Evolutionary conservation across 768 basidiomycete species (phyloP).

Genomic region (Phaeotremella skinneri): DNA sequence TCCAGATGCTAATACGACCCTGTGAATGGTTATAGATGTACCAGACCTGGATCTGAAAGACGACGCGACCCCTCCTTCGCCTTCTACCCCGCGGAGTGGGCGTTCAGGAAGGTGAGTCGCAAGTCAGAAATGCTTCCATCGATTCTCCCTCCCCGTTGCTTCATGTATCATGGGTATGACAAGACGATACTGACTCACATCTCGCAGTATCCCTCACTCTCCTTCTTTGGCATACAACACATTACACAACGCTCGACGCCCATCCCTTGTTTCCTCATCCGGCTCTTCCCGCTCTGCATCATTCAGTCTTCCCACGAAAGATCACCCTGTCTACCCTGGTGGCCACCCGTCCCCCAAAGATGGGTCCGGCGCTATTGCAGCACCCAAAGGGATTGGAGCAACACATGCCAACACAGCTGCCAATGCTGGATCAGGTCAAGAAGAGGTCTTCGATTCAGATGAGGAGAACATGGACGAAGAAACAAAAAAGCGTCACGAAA

Average conservation of each 20-base stretch:
- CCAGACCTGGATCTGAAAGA: conserved; percentile 66
- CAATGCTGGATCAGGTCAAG: conserved; percentile 45
- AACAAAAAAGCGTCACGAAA: conserved; percentile 58
- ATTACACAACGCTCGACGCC: conserved; percentile 20
- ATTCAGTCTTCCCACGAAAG: conserved; percentile 41
- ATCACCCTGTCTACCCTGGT: conserved; percentile 48
- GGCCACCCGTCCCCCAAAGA: conserved; percentile 2
- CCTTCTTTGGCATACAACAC: conserved; percentile 4
- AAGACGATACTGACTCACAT: conserved; percentile 1
- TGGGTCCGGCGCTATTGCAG: conserved; percentile 61
- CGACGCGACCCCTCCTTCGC: conserved; percentile 57
- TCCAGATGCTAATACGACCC: not conserved
- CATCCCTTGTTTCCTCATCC: conserved; percentile 21
- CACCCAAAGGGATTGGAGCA: conserved; percentile 25
- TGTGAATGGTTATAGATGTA: conserved; percentile 61
- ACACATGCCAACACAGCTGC: conserved; percentile 42
- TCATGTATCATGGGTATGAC: conserved; percentile 19
- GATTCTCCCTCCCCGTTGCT: conserved; percentile 5
- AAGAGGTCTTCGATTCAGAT: conserved; percentile 57
- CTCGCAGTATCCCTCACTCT: not conserved
- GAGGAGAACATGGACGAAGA: conserved; percentile 73
- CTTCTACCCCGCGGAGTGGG: conserved; percentile 41
- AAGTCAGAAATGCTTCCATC: not conserved
- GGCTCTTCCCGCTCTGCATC: conserved; percentile 44
- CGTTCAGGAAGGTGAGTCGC: conserved; percentile 53